These are phyloP conservation scores for Hyphopichia pseudoburtonii DNA, from an alignment of 1,139 yeast genomes.

Conservation along the genomic window DNA sequence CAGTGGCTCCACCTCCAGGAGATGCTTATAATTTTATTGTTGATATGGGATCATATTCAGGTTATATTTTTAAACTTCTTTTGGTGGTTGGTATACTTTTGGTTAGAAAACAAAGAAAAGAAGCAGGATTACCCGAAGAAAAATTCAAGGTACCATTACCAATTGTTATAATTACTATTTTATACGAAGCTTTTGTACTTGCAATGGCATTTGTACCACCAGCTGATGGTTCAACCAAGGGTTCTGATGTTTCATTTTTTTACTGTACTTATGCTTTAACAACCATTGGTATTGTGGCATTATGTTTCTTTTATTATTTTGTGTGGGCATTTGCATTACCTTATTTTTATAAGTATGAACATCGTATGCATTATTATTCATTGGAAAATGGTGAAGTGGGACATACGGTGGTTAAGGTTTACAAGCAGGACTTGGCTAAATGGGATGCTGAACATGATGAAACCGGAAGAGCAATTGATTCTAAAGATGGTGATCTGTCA, in stretches of 20 bases:
- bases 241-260: conserved; percentile 36
- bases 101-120: conserved; percentile 34
- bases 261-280: conserved; percentile 28
- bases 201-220: conserved; percentile 45
- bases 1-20: conserved; percentile 47
- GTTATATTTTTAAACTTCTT: conserved; percentile 34
- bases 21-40: conserved; percentile 46
- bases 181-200: conserved; percentile 34
- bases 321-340: conserved; percentile 41
- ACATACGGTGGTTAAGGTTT: conserved; percentile 38
- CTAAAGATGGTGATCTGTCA: no score
- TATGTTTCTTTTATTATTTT: conserved; percentile 32
- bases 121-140: conserved; percentile 31
- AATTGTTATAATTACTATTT: conserved; percentile 24
- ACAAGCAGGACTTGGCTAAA: conserved; percentile 23
- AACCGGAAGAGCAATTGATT: conserved; percentile 10
- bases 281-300: conserved; percentile 27
- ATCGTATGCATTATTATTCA: conserved; percentile 27
- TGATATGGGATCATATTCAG: conserved; percentile 32
- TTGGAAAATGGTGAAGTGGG: conserved; percentile 41
- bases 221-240: conserved; percentile 26
- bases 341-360: conserved; percentile 28
- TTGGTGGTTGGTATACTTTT: conserved; percentile 35
- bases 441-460: conserved; percentile 31
- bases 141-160: conserved; percentile 34